Percentiles rank a stretch among this genome's conserved stretches.
Conservation (phyloP, 192 early-diverging fungal genomes). For the Neocallimastix lanati region DNA sequence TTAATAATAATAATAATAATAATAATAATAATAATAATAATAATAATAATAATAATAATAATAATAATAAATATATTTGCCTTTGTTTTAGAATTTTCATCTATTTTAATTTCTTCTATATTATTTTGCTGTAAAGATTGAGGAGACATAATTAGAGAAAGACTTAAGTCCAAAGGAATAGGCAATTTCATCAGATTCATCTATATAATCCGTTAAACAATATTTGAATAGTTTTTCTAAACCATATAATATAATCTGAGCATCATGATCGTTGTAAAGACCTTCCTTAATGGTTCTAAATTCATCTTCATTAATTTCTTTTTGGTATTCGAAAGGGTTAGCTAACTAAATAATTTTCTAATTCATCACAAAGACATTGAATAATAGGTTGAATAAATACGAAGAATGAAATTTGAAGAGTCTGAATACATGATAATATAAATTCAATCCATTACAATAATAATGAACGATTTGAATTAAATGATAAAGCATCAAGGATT, state of each 20-base stretch:
- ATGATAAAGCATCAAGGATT: conserved; percentile 34
- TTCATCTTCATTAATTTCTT: background rate
- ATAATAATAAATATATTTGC: too few species aligned
- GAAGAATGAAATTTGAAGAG: conserved; percentile 37
- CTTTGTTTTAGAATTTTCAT: background rate
- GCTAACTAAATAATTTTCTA: conserved; percentile 6
- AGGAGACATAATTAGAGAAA: background rate
- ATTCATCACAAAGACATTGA: conserved; percentile 43
- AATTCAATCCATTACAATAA: conserved; percentile 65
- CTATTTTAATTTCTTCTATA: background rate
- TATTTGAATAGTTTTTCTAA: conserved; percentile 38
- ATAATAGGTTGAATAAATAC: conserved; percentile 40
- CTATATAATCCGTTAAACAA: conserved; percentile 16
- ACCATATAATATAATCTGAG: conserved; percentile 26
- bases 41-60: too few species aligned
- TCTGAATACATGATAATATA: conserved; percentile 36
- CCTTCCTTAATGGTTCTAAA: background rate
- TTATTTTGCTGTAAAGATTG: background rate
- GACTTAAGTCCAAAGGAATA: background rate
- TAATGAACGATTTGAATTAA: conserved; percentile 36
- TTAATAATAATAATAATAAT: too few species aligned
- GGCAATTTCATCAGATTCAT: background rate
- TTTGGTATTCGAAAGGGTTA: background rate
- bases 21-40: too few species aligned
- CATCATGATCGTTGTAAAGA: conserved; percentile 16